Evolutionary conservation across 495 filamentous ascomycete genomes (phyloP).

Genomic region (Aspergillus biplanus): DNA sequence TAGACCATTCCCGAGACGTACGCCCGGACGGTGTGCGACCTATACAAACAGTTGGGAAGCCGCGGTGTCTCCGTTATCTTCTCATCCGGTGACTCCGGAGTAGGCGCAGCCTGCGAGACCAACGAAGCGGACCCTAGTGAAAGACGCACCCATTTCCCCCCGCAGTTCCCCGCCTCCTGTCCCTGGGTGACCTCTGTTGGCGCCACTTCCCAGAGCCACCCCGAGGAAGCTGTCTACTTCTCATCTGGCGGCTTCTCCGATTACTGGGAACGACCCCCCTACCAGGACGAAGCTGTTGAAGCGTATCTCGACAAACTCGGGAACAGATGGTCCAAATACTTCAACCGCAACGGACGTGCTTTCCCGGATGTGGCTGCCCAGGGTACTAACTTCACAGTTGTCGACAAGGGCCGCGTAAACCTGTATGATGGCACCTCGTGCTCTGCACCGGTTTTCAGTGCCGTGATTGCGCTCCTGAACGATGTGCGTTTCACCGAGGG

Average conservation of each 20-base stretch:
- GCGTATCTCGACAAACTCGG: constrained; percentile 59
- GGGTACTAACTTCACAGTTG: constrained; percentile 53
- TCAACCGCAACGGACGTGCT: constrained; percentile 66
- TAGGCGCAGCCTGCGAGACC: constrained; percentile 65
- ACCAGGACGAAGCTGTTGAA: constrained; percentile 61
- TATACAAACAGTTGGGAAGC: constrained; percentile 70
- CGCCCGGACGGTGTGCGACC: constrained; percentile 68
- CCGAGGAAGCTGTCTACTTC: constrained; percentile 60
- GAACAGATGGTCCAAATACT: constrained; percentile 49
- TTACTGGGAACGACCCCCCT: constrained; percentile 62
- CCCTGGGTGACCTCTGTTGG: constrained; percentile 76
- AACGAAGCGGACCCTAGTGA: constrained; percentile 67
- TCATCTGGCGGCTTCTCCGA: constrained; percentile 73
- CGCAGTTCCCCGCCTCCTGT: constrained; percentile 72
- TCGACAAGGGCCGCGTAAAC: constrained; percentile 54
- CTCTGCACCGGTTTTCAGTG: constrained; percentile 65
- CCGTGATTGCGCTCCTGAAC: constrained; percentile 68
- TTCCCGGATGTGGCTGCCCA: constrained; percentile 78
- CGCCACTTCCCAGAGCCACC: constrained; percentile 59
- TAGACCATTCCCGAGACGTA: constrained; percentile 71
- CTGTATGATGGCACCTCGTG: constrained; percentile 67
- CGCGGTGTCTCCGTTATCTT: constrained; percentile 76
- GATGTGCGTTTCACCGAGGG: constrained; percentile 62
- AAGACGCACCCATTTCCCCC: constrained; percentile 62
- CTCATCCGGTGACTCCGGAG: constrained; percentile 73